These are phyloP conservation scores for Thuidium tamariscinum DNA, from an alignment of 225 moss, liverwort and hornwort species.

Conservation along the genomic window DNA sequence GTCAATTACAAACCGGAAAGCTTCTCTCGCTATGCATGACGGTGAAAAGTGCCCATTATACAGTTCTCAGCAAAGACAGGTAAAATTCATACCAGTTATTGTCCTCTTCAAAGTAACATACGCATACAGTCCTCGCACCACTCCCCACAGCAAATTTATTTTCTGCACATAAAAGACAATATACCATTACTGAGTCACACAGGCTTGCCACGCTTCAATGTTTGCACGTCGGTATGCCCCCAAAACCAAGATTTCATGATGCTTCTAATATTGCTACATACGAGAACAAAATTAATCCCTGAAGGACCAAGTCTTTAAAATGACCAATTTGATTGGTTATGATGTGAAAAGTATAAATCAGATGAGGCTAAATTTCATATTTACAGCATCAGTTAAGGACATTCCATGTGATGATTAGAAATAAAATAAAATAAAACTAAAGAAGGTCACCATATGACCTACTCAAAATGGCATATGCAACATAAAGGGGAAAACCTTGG, in stretches of 20 bases:
- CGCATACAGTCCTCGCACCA: conserved; percentile 90
- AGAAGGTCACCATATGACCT: background rate
- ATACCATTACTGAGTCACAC: background rate
- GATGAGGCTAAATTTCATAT: background rate
- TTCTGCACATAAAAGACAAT: conserved; percentile 33
- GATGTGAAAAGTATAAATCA: background rate
- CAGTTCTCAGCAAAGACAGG: background rate
- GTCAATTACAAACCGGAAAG: background rate
- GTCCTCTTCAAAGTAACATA: conserved; percentile 97
- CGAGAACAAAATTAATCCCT: background rate
- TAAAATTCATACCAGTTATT: conserved; percentile 62
- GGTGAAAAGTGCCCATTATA: background rate
- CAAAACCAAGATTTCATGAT: background rate
- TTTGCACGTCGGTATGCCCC: background rate
- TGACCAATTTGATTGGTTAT: background rate
- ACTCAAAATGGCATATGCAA: background rate
- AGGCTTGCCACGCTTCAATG: background rate
- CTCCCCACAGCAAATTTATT: conserved; percentile 99
- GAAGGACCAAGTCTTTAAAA: background rate
- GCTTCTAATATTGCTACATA: background rate
- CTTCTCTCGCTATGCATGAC: background rate
- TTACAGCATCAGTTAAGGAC: background rate
- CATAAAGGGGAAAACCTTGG: background rate
- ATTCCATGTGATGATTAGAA: background rate
- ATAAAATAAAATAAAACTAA: background rate